These are phyloP conservation scores for Globisporangium cystogenes DNA, from an alignment of 352 stramenopile genomes.

Conservation along the genomic window DNA sequence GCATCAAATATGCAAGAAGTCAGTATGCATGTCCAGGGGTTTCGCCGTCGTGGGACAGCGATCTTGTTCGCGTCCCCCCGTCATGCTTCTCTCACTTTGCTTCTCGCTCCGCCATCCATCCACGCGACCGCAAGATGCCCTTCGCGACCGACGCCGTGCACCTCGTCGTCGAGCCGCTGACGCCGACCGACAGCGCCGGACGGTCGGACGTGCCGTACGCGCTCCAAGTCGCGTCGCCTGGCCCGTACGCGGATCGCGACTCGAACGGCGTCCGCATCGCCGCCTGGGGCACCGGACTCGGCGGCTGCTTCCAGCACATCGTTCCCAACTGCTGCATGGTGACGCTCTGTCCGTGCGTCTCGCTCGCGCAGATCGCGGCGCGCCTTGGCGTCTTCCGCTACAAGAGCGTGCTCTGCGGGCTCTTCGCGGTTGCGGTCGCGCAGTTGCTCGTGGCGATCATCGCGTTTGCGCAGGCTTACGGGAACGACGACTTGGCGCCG, in stretches of 20 bases:
- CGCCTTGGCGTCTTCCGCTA: slow-evolving; percentile 13
- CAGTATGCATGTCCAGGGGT: no score
- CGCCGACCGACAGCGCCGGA: slow-evolving; percentile 2
- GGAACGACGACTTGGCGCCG: neutral
- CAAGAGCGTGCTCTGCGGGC: slow-evolving; percentile 9
- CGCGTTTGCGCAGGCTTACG: slow-evolving; percentile 8
- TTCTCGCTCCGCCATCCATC: no score
- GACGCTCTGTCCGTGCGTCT: slow-evolving; percentile 20
- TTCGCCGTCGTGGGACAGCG: no score
- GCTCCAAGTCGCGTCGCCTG: slow-evolving; percentile 13
- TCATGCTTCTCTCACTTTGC: no score
- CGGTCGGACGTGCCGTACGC: slow-evolving; percentile 9
- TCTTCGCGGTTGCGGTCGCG: slow-evolving; percentile 5
- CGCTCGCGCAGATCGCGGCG: slow-evolving; percentile 18
- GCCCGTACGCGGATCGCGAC: slow-evolving; percentile 14
- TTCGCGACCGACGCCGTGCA: neutral
- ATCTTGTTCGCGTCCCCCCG: no score
- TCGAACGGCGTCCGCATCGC: slow-evolving; percentile 15
- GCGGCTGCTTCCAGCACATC: slow-evolving; percentile 19
- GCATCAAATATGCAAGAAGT: no score
- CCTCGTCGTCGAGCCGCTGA: slow-evolving; percentile 7
- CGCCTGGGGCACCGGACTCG: slow-evolving; percentile 20
- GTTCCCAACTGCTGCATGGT: slow-evolving; percentile 29
- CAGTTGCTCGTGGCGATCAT: slow-evolving; percentile 4
- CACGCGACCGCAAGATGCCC: no score